Conservation (phyloP, 202 grass and related monocot genomes). For the Zizania palustris region DNA sequence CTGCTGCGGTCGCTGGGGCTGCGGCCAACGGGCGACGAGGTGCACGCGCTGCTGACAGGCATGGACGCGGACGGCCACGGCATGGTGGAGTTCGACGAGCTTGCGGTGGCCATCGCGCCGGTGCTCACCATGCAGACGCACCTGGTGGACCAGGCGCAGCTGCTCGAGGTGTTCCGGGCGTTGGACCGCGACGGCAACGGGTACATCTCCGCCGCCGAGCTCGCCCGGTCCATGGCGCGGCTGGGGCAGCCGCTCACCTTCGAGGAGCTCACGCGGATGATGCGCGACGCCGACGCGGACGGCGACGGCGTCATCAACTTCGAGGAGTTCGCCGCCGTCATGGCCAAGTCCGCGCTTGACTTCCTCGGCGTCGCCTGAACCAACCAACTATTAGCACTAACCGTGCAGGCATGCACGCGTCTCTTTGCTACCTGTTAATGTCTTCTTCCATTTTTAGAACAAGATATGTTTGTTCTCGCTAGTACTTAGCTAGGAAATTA, state of each 20-base stretch:
- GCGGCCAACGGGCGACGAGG: constrained; percentile 63
- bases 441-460: not conserved
- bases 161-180: constrained; percentile 46
- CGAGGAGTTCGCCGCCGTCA: constrained; percentile 42
- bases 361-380: constrained; percentile 65
- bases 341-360: constrained; percentile 62
- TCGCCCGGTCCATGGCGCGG: too few relatives aligned
- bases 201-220: too few relatives aligned
- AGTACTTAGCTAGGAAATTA: not conserved
- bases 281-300: constrained; percentile 68
- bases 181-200: too few relatives aligned
- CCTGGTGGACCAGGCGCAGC: constrained; percentile 67
- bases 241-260: too few relatives aligned
- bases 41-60: constrained; percentile 51
- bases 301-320: constrained; percentile 82
- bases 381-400: not conserved
- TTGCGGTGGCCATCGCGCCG: constrained; percentile 67
- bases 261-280: constrained; percentile 58
- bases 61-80: constrained; percentile 78
- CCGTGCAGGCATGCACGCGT: too few relatives aligned
- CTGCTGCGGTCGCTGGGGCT: constrained; percentile 67
- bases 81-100: constrained; percentile 70
- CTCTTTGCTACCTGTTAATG: not conserved
- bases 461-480: not conserved
- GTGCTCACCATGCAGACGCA: constrained; percentile 60